Evolutionary conservation across 768 basidiomycete species (phyloP), one percentile per base, ranked within the genome.

Genomic region (Lactarius pseudohatsudake): DNA sequence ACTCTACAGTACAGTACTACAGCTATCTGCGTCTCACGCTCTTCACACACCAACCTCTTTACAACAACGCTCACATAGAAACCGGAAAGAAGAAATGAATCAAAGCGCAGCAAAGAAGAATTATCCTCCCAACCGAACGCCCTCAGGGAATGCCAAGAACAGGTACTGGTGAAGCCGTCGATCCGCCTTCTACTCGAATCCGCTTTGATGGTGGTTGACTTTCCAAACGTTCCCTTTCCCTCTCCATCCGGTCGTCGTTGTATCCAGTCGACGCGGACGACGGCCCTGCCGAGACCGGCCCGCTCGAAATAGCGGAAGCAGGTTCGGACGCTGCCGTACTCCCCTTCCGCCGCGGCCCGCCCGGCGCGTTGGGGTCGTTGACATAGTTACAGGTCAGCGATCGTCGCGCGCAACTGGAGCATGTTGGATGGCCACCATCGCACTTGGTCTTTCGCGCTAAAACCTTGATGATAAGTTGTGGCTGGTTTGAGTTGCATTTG

Each of bases 391-490:
- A 94, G 54, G 83, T 81, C 74, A 93, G 81, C 53, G 84, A 83
- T 70, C 92, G 81, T 67, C 90, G 88, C 66, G 87, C 85, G 76
- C 92, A 94, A 77, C 91, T 92, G 62, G 89, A 86, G 75, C 92
- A 94, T 32, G 88, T 83, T 36, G 92, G 92, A 73, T 91, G 90
- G n/a, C 82, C 89, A 47, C 92, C 92, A 75, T 94, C 92, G 72
- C 92, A 94, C 75, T 91, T 89, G 22, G 92, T 94, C 79, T 94
- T 94, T 66, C 92, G 92, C 41, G 91, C 92, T 92, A 62, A 40
- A 64, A 16, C 68, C 55, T 40, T 43, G 15, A 34, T 56, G 57
- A 20, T 53, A n/a, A 62, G 20, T 40, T 16, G 50, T 26, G 50
- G 26, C 41, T 32, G n/a, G n/a, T 62, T 57, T 59, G 43, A 32